Evolutionary conservation across 2,329 filamentous ascomycete genomes (phyloP).

Genomic region (Fusarium albidum): DNA sequence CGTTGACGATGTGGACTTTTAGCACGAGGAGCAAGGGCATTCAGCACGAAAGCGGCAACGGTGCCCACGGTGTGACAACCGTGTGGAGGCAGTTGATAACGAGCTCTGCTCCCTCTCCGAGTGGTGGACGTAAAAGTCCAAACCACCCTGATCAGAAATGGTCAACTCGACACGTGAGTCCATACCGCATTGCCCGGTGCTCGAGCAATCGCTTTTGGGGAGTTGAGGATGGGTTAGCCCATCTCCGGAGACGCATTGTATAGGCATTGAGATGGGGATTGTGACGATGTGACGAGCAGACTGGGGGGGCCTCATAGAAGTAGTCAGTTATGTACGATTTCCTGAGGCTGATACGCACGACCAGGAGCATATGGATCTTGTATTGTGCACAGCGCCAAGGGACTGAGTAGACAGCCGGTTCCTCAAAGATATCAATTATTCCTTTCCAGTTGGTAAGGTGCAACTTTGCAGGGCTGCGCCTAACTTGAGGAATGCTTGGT

Average conservation of each 20-base stretch:
- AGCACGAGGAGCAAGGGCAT: conserved; percentile 25
- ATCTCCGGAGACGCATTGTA: conserved; percentile 30
- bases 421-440: conserved; percentile 22
- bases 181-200: conserved; percentile 22
- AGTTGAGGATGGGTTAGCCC: conserved; percentile 28
- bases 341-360: conserved; percentile 27
- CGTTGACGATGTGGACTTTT: conserved; percentile 24
- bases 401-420: conserved; percentile 34
- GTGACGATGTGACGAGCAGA: conserved; percentile 21
- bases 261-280: conserved; percentile 23
- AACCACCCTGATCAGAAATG: conserved; percentile 40
- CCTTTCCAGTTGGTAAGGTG: conserved; percentile 10
- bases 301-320: conserved; percentile 24
- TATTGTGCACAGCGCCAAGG: conserved; percentile 26
- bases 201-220: conserved; percentile 25
- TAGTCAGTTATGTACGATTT: conserved; percentile 23
- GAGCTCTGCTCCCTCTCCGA: conserved; percentile 31
- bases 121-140: conserved; percentile 41
- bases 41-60: conserved; percentile 32
- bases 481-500: not conserved
- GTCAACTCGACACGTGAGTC: conserved; percentile 34
- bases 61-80: conserved; percentile 44
- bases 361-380: conserved; percentile 31
- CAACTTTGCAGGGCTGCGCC: not conserved
- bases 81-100: conserved; percentile 35